A percentile compares a stretch with the other conserved stretches of the same genome.
Conservation (phyloP, 805 yeast species). For the Debaryomyces prosopidis region DNA sequence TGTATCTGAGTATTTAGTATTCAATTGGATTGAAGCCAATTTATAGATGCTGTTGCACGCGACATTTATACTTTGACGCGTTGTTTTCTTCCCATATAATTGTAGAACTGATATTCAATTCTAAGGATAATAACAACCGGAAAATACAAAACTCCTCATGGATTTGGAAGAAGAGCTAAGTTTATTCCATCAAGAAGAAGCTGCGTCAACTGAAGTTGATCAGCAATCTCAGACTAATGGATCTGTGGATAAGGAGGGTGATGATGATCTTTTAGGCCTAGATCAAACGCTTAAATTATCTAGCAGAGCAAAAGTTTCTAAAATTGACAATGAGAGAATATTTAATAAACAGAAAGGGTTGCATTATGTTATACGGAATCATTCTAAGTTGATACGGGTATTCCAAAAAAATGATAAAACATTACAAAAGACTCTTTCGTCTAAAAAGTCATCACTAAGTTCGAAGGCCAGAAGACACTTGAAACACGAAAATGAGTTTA, state of each 20-base stretch:
- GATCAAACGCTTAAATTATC: constrained; percentile 36
- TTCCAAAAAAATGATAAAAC: constrained; percentile 27
- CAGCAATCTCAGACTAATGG: background rate
- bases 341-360: constrained; percentile 35
- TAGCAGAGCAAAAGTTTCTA: constrained; percentile 33
- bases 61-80: background rate
- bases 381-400: constrained; percentile 24
- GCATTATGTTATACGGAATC: constrained; percentile 31
- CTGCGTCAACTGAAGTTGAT: background rate
- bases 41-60: background rate
- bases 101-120: background rate
- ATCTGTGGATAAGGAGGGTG: constrained; percentile 2
- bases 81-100: background rate
- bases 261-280: constrained; percentile 31
- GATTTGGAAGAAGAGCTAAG: constrained; percentile 12
- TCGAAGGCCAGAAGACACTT: constrained; percentile 11
- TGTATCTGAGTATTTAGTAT: too few relatives aligned
- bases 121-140: too few relatives aligned
- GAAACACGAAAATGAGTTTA: constrained; percentile 33
- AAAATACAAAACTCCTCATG: background rate
- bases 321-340: constrained; percentile 39
- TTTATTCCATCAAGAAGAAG: constrained; percentile 4
- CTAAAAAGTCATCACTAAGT: constrained; percentile 1
- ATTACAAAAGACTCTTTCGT: constrained; percentile 14
- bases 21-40: too few relatives aligned